These are phyloP conservation scores for Leptographium procerum DNA, from an alignment of 2,329 filamentous ascomycete species.

Conservation along the genomic window DNA sequence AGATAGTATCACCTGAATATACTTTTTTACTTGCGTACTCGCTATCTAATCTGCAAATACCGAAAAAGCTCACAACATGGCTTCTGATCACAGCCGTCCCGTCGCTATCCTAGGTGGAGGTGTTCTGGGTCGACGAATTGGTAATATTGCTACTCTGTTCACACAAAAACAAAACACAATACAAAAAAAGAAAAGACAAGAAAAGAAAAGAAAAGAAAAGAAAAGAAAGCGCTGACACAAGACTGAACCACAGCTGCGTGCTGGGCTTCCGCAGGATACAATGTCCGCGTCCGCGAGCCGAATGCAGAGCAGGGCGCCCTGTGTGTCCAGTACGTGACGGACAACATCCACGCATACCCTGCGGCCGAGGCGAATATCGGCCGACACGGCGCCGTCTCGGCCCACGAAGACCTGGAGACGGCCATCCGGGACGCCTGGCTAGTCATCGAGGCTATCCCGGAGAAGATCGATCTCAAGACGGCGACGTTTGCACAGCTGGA, in stretches of 20 bases:
- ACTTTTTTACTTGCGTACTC: neutral
- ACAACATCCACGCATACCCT: slow-evolving; percentile 21
- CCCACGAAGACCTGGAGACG: slow-evolving; percentile 23
- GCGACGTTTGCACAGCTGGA: slow-evolving; percentile 18
- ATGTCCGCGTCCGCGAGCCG: slow-evolving; percentile 31
- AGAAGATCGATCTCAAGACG: slow-evolving; percentile 19
- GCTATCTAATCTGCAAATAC: too few species aligned
- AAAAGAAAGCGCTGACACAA: too few species aligned
- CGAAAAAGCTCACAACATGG: too few species aligned
- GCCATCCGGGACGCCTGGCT: slow-evolving; percentile 27
- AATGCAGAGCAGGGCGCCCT: slow-evolving; percentile 22
- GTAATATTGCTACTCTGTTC: neutral
- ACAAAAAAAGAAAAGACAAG: too few species aligned
- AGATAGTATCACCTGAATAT: neutral
- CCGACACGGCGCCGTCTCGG: slow-evolving; percentile 15
- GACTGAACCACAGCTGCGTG: neutral
- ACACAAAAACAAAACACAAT: too few species aligned
- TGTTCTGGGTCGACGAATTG: neutral
- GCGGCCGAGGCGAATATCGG: slow-evolving; percentile 7
- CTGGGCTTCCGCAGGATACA: slow-evolving; percentile 24
- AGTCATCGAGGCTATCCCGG: slow-evolving; percentile 22
- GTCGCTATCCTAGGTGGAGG: neutral
- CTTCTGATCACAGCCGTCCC: neutral
- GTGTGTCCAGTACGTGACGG: slow-evolving; percentile 27
- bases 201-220: too few species aligned